phyloP scores from a whole-genome alignment of 2,329 filamentous ascomycete species.

The Ilyonectria mors-panacis region DNA sequence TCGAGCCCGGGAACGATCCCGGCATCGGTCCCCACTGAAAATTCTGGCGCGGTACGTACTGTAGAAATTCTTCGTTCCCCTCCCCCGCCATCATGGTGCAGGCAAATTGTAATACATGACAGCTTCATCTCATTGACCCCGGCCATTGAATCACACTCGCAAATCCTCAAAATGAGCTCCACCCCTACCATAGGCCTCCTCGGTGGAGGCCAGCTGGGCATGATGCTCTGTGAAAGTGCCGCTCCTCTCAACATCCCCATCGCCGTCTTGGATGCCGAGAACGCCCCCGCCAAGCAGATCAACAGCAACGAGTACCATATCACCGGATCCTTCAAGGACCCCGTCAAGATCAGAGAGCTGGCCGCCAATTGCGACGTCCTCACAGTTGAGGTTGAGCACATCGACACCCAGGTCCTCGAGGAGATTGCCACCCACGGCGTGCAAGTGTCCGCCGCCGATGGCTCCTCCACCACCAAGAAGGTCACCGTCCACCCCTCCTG shows the following conservation, averaged over 20 bases:
- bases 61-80: slow-evolving; percentile 16
- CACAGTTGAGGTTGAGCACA: slow-evolving; percentile 96
- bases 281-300: slow-evolving; percentile 88
- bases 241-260: slow-evolving; percentile 80
- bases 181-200: slow-evolving; percentile 63
- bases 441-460: slow-evolving; percentile 52
- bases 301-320: slow-evolving; percentile 82
- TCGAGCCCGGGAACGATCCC: slow-evolving; percentile 6
- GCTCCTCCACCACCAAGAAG: slow-evolving; percentile 58
- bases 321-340: slow-evolving; percentile 89
- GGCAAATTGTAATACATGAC: neutral
- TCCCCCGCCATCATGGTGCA: slow-evolving; percentile 27
- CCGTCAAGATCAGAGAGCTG: slow-evolving; percentile 83
- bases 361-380: slow-evolving; percentile 83
- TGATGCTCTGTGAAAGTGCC: slow-evolving; percentile 94
- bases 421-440: slow-evolving; percentile 80
- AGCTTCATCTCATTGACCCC: neutral
- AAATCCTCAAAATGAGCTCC: neutral
- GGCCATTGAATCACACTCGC: neutral
- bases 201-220: slow-evolving; percentile 83
- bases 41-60: neutral
- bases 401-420: slow-evolving; percentile 90
- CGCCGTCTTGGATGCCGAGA: slow-evolving; percentile 82
- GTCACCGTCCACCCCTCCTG: slow-evolving; percentile 84
- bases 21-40: slow-evolving; percentile 20